Percentiles rank a stretch among this genome's conserved stretches.
phyloP scores from a whole-genome alignment of 1,139 yeast genomes.

The Citeromyces hawaiiensis region DNA sequence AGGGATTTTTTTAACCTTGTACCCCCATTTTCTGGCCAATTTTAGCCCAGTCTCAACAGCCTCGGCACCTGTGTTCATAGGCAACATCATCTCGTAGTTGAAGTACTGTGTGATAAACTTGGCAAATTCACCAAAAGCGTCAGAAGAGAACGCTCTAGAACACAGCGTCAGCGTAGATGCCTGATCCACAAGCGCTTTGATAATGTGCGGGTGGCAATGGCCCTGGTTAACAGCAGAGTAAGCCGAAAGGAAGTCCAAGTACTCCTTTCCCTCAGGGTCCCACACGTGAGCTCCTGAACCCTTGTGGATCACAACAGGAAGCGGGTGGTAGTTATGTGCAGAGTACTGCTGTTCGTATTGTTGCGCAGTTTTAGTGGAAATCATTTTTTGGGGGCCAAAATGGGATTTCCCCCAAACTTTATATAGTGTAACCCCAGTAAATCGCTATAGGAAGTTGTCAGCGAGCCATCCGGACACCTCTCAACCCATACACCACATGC shows the following conservation, averaged over 20 bases:
- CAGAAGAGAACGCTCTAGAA: conserved; percentile 88
- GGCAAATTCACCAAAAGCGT: conserved; percentile 78
- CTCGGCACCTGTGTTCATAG: conserved; percentile 98
- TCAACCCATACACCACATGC: too few relatives aligned
- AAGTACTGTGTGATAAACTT: conserved; percentile 83
- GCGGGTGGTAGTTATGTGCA: conserved; percentile 94
- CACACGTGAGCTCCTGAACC: conserved; percentile 91
- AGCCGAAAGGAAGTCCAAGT: conserved; percentile 80
- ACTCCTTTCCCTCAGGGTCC: conserved; percentile 94
- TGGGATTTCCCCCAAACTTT: too few relatives aligned
- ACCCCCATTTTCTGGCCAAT: conserved; percentile 96
- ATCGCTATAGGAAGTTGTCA: too few relatives aligned
- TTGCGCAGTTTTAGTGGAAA: conserved; percentile 55
- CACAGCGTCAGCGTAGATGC: conserved; percentile 75
- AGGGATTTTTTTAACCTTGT: conserved; percentile 74
- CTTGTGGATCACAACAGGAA: conserved; percentile 83
- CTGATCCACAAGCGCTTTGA: conserved; percentile 76
- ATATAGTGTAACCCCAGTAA: too few relatives aligned
- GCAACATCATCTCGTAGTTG: conserved; percentile 84
- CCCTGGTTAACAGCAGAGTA: conserved; percentile 98
- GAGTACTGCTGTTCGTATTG: conserved; percentile 70
- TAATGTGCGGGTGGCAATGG: conserved; percentile 91
- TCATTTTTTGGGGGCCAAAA: conserved; percentile 12
- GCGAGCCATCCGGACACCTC: too few relatives aligned
- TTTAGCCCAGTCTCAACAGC: conserved; percentile 95